Conservation (phyloP, 192 early-diverging fungal genomes). For the Spizellomyces sp. region DNA sequence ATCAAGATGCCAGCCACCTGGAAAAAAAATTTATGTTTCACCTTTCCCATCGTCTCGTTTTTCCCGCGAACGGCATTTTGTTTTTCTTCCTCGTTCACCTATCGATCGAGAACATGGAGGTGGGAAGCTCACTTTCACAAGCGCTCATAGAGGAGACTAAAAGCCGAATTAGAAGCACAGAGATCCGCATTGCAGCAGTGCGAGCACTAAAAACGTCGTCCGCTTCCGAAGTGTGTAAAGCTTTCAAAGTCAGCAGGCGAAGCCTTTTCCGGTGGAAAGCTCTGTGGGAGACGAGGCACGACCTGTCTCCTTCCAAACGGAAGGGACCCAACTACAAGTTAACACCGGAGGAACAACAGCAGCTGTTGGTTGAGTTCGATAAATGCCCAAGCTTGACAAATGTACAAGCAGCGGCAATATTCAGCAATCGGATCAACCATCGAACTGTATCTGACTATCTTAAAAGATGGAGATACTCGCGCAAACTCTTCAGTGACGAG, state of each 20-base stretch:
- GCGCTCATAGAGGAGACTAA: conserved; percentile 15
- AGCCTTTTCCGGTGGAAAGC: conserved; percentile 18
- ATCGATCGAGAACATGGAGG: conserved; percentile 7
- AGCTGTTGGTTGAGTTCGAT: conserved; percentile 17
- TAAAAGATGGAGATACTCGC: not conserved
- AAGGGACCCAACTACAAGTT: conserved; percentile 4
- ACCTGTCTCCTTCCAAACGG: conserved; percentile 3
- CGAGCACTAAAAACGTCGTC: conserved; percentile 6
- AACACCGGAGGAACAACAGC: conserved; percentile 9
- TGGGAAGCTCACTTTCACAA: conserved; percentile 7
- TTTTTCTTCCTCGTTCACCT: too few relatives aligned
- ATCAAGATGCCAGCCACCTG: too few relatives aligned
- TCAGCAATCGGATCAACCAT: not conserved
- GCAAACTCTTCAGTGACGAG: conserved; percentile 7
- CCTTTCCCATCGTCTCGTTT: too few relatives aligned
- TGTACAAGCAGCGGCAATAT: not conserved
- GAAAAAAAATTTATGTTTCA: too few relatives aligned
- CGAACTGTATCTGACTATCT: not conserved
- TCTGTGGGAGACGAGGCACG: conserved; percentile 5
- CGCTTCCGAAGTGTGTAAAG: conserved; percentile 9
- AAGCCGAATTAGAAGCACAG: not conserved
- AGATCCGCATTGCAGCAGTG: conserved; percentile 11
- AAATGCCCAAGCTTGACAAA: conserved; percentile 6
- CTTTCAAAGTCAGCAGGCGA: conserved; percentile 9
- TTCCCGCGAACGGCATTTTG: too few relatives aligned